A percentile compares a stretch with the other conserved stretches of the same genome.
phyloP scores from a whole-genome alignment of 495 filamentous ascomycete species.

The Entonaema liquescens region DNA sequence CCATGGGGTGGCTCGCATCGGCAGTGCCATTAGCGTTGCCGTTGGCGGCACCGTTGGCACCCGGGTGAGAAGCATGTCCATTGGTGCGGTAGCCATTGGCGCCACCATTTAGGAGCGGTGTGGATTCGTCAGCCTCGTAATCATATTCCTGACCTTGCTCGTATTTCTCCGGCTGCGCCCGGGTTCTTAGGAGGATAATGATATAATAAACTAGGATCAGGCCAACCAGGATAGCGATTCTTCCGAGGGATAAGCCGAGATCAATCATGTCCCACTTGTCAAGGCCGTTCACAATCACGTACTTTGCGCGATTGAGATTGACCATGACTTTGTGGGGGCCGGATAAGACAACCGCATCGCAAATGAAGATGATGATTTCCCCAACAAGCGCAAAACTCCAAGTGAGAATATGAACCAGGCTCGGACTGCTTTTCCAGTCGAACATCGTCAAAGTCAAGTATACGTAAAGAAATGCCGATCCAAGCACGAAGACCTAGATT shows the following conservation, averaged over 20 bases:
- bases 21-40: conserved; percentile 39
- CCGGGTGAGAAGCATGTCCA: conserved; percentile 38
- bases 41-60: conserved; percentile 40
- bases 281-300: conserved; percentile 32
- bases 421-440: conserved; percentile 79
- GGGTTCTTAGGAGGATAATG: conserved; percentile 41
- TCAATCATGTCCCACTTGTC: conserved; percentile 63
- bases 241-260: conserved; percentile 53
- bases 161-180: conserved; percentile 47
- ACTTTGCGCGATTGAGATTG: conserved; percentile 29
- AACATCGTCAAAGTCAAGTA: conserved; percentile 78
- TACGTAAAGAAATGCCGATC: conserved; percentile 66
- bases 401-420: conserved; percentile 72
- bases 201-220: conserved; percentile 54
- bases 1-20: conserved; percentile 45
- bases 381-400: conserved; percentile 74
- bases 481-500: conserved; percentile 79
- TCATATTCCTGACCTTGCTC: conserved; percentile 58
- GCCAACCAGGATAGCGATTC: conserved; percentile 50
- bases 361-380: conserved; percentile 73
- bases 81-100: conserved; percentile 48
- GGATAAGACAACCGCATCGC: conserved; percentile 69
- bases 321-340: conserved; percentile 61
- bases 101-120: conserved; percentile 53
- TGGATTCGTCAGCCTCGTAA: conserved; percentile 57